phyloP scores from a whole-genome alignment of 2,329 filamentous ascomycete genomes.

The Teratosphaeria pseudoeucalypti region DNA sequence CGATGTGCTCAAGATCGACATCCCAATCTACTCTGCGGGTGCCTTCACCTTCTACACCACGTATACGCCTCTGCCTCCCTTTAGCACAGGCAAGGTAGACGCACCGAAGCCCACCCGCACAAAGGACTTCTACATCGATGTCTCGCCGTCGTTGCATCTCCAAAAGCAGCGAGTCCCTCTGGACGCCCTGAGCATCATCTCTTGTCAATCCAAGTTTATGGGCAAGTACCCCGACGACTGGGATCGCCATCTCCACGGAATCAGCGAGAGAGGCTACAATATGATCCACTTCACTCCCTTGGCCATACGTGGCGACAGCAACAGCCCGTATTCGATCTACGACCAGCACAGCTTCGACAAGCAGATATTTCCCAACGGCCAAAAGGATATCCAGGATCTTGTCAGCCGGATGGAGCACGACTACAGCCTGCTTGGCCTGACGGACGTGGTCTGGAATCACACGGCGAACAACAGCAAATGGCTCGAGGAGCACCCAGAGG shows the following conservation, averaged over 20 bases:
- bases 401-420: constrained; percentile 73
- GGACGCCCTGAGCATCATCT: constrained; percentile 82
- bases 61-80: constrained; percentile 75
- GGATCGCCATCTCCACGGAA: constrained; percentile 79
- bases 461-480: constrained; percentile 92
- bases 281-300: constrained; percentile 98
- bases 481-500: constrained; percentile 88
- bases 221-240: constrained; percentile 82
- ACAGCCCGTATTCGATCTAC: constrained; percentile 94
- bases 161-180: constrained; percentile 67
- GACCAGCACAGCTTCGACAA: constrained; percentile 85
- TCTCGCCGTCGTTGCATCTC: constrained; percentile 69
- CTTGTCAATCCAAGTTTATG: constrained; percentile 96
- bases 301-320: constrained; percentile 77
- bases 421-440: constrained; percentile 75
- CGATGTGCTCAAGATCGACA: constrained; percentile 76
- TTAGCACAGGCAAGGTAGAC: constrained; percentile 47
- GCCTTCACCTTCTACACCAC: constrained; percentile 93
- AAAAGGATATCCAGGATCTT: constrained; percentile 68
- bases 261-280: constrained; percentile 88
- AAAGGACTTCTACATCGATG: constrained; percentile 81
- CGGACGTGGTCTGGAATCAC: constrained; percentile 96
- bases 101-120: constrained; percentile 48
- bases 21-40: constrained; percentile 72
- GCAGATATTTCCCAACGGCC: constrained; percentile 69